A percentile compares a stretch with the other conserved stretches of the same genome.
phyloP scores from a whole-genome alignment of 2,329 filamentous ascomycete species.

The Fusarium cyanostomum region DNA sequence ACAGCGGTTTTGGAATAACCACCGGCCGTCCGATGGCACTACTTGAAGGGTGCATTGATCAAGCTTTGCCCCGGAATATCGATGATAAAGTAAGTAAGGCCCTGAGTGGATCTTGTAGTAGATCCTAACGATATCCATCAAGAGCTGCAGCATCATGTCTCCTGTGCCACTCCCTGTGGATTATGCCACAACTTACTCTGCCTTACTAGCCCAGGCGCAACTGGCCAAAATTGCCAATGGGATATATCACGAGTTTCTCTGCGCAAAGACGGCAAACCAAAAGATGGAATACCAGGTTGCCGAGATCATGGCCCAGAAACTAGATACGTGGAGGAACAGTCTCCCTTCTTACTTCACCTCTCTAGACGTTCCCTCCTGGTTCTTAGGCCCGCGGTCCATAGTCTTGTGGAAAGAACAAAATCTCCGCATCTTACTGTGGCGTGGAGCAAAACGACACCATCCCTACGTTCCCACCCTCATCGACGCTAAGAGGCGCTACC shows the following conservation, averaged over 20 bases:
- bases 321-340: constrained; percentile 46
- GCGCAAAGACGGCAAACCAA: constrained; percentile 47
- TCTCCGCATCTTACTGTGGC: constrained; percentile 54
- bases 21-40: constrained; percentile 54
- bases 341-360: constrained; percentile 49
- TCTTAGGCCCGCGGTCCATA: constrained; percentile 49
- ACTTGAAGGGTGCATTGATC: constrained; percentile 49
- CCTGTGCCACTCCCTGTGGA: constrained; percentile 43
- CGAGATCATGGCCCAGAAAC: constrained; percentile 50
- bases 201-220: constrained; percentile 53
- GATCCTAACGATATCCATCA: too few relatives aligned
- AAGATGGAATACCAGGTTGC: constrained; percentile 50
- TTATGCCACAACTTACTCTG: constrained; percentile 52
- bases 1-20: constrained; percentile 56
- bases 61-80: constrained; percentile 52
- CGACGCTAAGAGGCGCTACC: constrained; percentile 47
- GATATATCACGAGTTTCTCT: constrained; percentile 54
- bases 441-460: constrained; percentile 49
- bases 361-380: constrained; percentile 46
- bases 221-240: constrained; percentile 53
- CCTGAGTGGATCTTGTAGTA: not conserved
- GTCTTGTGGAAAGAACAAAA: constrained; percentile 56
- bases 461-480: constrained; percentile 39
- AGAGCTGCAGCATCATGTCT: not conserved
- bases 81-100: constrained; percentile 48